Conservation (phyloP, 768 basidiomycete species). For the Agrocybe praecox region DNA sequence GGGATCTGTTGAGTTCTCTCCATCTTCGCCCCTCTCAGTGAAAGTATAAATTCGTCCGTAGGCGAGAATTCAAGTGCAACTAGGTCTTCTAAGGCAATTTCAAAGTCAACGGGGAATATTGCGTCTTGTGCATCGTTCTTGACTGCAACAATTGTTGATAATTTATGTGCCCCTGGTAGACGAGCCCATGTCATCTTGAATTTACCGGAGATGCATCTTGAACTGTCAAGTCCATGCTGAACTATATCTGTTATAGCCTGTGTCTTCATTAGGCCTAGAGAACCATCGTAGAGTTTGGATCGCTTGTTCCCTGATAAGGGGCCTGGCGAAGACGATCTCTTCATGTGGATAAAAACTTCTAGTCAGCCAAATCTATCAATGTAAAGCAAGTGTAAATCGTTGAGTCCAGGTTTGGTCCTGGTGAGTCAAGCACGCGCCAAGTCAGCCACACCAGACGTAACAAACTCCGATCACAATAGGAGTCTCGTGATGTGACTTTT, state of each 20-base stretch:
- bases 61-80: constrained; percentile 39
- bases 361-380: too few species aligned
- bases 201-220: constrained; percentile 18
- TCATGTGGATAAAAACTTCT: not conserved
- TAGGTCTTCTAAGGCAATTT: constrained; percentile 30
- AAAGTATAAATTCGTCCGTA: constrained; percentile 45
- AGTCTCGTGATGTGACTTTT: too few species aligned
- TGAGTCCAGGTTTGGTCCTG: too few species aligned
- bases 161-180: constrained; percentile 7
- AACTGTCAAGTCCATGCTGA: constrained; percentile 17
- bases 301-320: not conserved
- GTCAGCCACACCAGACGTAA: too few species aligned
- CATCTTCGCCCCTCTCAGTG: constrained; percentile 45
- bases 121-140: not conserved
- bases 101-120: constrained; percentile 14
- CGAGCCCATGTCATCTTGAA: constrained; percentile 17
- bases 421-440: too few species aligned
- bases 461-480: too few species aligned
- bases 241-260: constrained; percentile 18
- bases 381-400: too few species aligned
- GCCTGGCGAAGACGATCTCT: constrained; percentile 1
- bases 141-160: constrained; percentile 7
- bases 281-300: not conserved
- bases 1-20: constrained; percentile 25
- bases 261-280: constrained; percentile 4